Evolutionary conservation across 345 rosid species (phyloP).

Genomic region (Acer campestre): DNA sequence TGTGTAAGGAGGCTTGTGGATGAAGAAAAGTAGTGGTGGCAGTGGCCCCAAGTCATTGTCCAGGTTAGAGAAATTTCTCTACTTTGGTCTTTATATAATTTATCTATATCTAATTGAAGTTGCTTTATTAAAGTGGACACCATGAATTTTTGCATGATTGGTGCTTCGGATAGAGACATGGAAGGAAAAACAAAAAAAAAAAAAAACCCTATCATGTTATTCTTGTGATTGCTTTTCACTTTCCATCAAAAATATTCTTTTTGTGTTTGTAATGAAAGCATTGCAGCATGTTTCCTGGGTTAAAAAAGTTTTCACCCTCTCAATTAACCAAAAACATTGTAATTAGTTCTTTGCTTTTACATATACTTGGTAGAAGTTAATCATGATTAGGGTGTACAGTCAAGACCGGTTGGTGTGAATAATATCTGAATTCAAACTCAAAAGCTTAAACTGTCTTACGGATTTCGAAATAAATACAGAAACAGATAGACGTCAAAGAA

Average conservation of each 20-base stretch:
- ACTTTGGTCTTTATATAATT: slow-evolving; percentile 7
- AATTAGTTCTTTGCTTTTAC: not conserved
- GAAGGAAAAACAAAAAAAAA: no score
- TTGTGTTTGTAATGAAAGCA: slow-evolving; percentile 25
- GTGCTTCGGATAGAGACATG: slow-evolving; percentile 27
- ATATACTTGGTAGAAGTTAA: not conserved
- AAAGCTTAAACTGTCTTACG: no score
- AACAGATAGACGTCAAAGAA: no score
- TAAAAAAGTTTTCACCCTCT: slow-evolving; percentile 24
- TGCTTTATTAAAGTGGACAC: slow-evolving; percentile 42
- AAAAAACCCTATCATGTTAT: slow-evolving; percentile 19
- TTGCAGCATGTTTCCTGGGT: slow-evolving; percentile 10
- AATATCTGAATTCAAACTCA: no score
- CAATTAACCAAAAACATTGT: slow-evolving; percentile 7
- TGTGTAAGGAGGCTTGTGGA: slow-evolving; percentile 29
- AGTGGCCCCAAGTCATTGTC: slow-evolving; percentile 16
- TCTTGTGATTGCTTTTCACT: slow-evolving; percentile 19
- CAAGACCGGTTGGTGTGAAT: not conserved
- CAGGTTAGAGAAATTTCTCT: slow-evolving; percentile 16
- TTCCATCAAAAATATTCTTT: slow-evolving; percentile 1
- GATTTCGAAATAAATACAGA: no score
- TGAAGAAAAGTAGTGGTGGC: slow-evolving; percentile 36
- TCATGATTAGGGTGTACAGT: not conserved
- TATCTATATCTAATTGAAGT: not conserved
- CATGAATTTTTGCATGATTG: slow-evolving; percentile 50